A percentile compares a stretch with the other conserved stretches of the same genome.
These are phyloP conservation scores for Chlamydomonas sp. DNA, from an alignment of 139 green algal species.

Conservation along the genomic window DNA sequence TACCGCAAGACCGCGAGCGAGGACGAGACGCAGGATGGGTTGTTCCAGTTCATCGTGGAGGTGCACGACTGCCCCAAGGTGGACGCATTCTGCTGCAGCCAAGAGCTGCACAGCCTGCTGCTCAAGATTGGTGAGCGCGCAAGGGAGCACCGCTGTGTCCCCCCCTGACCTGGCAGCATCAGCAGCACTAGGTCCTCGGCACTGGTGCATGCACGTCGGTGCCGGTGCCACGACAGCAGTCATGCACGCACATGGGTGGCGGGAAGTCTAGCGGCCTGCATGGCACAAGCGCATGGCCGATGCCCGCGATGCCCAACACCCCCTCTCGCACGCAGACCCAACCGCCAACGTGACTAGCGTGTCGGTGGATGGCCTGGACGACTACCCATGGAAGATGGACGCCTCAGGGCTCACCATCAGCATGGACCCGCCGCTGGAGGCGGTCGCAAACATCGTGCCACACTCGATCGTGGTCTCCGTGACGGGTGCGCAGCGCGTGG, in stretches of 20 bases:
- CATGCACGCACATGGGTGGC: no score
- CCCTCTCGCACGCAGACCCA: neutral
- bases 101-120: neutral
- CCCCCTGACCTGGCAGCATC: neutral
- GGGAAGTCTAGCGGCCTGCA: no score
- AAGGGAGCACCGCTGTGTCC: neutral
- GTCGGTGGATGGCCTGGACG: neutral
- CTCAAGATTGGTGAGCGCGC: slow-evolving; percentile 8
- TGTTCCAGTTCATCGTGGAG: slow-evolving; percentile 18
- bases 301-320: neutral
- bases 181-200: neutral
- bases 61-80: slow-evolving; percentile 9
- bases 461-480: neutral
- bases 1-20: slow-evolving; percentile 11
- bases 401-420: neutral
- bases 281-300: no score
- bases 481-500: neutral
- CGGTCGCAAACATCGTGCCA: no score
- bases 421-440: neutral
- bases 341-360: neutral
- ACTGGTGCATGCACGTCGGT: neutral
- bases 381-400: neutral
- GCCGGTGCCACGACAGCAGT: neutral
- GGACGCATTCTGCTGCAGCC: slow-evolving; percentile 7
- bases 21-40: neutral